A percentile compares a stretch with the other conserved stretches of the same genome.
These are phyloP conservation scores for Claviceps sp. DNA, from an alignment of 2,329 filamentous ascomycete species.

Conservation along the genomic window DNA sequence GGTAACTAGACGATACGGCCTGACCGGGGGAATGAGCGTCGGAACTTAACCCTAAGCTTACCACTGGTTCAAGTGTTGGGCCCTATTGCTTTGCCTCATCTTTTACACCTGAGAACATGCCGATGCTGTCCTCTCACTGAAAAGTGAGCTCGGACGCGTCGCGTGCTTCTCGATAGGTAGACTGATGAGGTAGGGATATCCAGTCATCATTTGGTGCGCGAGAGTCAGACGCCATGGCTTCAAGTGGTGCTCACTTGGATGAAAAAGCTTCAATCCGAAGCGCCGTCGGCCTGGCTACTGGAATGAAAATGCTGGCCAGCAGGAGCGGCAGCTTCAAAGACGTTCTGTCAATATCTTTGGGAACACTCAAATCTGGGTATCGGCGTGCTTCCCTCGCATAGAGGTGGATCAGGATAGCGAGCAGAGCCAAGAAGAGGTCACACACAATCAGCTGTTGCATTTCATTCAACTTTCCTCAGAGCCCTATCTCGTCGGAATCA, in stretches of 20 bases:
- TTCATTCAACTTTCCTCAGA: conserved; percentile 19
- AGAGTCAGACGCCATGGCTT: conserved; percentile 51
- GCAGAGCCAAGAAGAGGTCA: conserved; percentile 32
- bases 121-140: conserved; percentile 31
- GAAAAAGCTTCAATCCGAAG: conserved; percentile 63
- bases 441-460: conserved; percentile 32
- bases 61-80: conserved; percentile 62
- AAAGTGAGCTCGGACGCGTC: conserved; percentile 30
- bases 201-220: conserved; percentile 42
- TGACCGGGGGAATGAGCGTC: conserved; percentile 47
- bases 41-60: conserved; percentile 96
- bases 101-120: conserved; percentile 40
- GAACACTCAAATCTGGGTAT: neutral
- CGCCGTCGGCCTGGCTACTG: conserved; percentile 63
- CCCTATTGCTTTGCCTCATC: conserved; percentile 53
- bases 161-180: conserved; percentile 23
- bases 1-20: conserved; percentile 27
- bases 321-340: conserved; percentile 25
- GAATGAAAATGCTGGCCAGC: conserved; percentile 42
- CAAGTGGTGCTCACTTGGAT: conserved; percentile 39
- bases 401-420: conserved; percentile 9
- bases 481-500: conserved; percentile 32
- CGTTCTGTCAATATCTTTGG: conserved; percentile 13
- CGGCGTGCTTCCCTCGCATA: neutral
- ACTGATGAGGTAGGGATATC: conserved; percentile 37